Percentiles rank a stretch among this genome's conserved stretches.
These are phyloP conservation scores for Aspergillus sclerotioniger DNA, from an alignment of 495 filamentous ascomycete genomes.

Conservation along the genomic window DNA sequence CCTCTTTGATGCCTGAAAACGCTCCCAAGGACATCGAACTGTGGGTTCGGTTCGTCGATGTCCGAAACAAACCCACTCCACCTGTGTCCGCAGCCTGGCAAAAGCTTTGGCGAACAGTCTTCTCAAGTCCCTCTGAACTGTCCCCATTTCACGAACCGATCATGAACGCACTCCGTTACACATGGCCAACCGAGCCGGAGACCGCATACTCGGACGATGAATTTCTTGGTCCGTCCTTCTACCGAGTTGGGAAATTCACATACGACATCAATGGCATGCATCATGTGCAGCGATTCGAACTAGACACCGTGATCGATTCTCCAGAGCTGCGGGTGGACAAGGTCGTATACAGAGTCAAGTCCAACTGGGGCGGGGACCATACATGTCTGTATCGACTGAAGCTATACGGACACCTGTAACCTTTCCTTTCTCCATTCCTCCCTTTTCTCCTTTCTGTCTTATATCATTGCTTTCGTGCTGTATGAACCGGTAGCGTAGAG, in stretches of 20 bases:
- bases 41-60: slow-evolving; percentile 38
- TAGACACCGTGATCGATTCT: slow-evolving; percentile 36
- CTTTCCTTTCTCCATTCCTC: slow-evolving; percentile 1
- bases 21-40: slow-evolving; percentile 49
- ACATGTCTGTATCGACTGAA: slow-evolving; percentile 50
- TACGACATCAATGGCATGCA: slow-evolving; percentile 39
- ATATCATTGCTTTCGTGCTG: neutral
- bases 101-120: neutral
- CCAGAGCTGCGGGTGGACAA: slow-evolving; percentile 37
- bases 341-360: slow-evolving; percentile 44
- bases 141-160: slow-evolving; percentile 31
- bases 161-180: slow-evolving; percentile 30
- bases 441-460: neutral
- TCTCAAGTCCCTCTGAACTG: slow-evolving; percentile 9
- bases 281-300: slow-evolving; percentile 36
- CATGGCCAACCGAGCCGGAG: slow-evolving; percentile 27
- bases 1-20: slow-evolving; percentile 29
- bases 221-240: slow-evolving; percentile 34
- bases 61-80: slow-evolving; percentile 7
- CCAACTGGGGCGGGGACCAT: slow-evolving; percentile 46
- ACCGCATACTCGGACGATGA: slow-evolving; percentile 35
- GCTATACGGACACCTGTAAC: slow-evolving; percentile 41
- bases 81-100: no score
- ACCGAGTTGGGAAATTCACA: slow-evolving; percentile 43
- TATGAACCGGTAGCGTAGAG: no score